phyloP scores from a whole-genome alignment of 768 basidiomycete species.

The Infundibulicybe gibba region DNA sequence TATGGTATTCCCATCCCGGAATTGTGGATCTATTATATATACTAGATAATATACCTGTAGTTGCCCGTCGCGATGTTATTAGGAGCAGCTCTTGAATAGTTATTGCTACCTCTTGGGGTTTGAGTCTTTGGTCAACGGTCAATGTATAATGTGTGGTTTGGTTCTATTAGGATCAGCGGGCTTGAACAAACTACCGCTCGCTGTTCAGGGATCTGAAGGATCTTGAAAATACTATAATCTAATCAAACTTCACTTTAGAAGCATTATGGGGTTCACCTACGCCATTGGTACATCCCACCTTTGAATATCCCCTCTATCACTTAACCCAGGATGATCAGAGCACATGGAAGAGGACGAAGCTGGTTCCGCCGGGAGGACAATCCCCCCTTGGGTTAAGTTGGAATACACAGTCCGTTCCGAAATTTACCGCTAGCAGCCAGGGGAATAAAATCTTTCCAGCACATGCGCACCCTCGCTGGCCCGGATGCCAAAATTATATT shows the following conservation, averaged over 20 bases:
- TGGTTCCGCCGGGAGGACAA: constrained; percentile 44
- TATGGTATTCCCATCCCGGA: background rate
- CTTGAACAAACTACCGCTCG: too few relatives aligned
- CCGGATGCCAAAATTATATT: constrained; percentile 66
- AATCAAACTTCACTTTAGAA: too few relatives aligned
- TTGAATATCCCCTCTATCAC: background rate
- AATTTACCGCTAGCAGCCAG: background rate
- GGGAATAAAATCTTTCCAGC: constrained; percentile 33
- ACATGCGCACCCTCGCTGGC: constrained; percentile 82
- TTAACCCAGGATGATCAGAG: constrained; percentile 41
- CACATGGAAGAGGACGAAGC: constrained; percentile 96
- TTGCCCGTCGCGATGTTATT: too few relatives aligned
- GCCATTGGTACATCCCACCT: constrained; percentile 44
- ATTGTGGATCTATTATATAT: too few relatives aligned
- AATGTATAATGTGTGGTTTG: too few relatives aligned
- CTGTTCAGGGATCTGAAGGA: too few relatives aligned
- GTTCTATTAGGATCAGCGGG: too few relatives aligned
- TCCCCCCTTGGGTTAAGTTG: constrained; percentile 89
- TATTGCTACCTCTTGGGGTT: too few relatives aligned
- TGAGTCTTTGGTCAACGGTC: too few relatives aligned
- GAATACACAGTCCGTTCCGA: constrained; percentile 70
- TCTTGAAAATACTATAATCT: too few relatives aligned
- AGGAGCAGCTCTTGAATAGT: too few relatives aligned
- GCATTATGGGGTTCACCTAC: constrained; percentile 46
- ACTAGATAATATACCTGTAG: background rate